Evolutionary conservation across 2,329 filamentous ascomycete genomes (phyloP).

Genomic region (Pseudogymnoascus sp.): DNA sequence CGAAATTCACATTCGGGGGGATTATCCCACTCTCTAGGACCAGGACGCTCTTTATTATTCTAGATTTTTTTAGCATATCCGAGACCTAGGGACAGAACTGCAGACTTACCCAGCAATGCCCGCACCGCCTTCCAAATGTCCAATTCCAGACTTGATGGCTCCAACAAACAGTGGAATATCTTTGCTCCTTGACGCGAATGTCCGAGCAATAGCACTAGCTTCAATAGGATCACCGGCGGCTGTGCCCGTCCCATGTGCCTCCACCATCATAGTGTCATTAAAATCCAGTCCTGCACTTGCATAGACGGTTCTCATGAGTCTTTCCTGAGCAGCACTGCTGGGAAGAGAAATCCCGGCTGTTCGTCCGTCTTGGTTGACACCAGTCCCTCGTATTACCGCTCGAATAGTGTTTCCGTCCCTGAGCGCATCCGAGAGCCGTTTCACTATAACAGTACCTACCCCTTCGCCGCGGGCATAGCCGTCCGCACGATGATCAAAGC

Average conservation of each 20-base stretch:
- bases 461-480: constrained; percentile 42
- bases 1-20: constrained; percentile 25
- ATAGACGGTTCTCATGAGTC: constrained; percentile 29
- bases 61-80: neutral
- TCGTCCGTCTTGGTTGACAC: constrained; percentile 36
- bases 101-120: constrained; percentile 15
- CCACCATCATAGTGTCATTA: constrained; percentile 13
- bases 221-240: constrained; percentile 15
- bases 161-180: constrained; percentile 13
- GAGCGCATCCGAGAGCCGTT: constrained; percentile 34
- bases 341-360: constrained; percentile 37
- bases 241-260: constrained; percentile 9
- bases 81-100: neutral
- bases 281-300: constrained; percentile 10
- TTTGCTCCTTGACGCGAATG: constrained; percentile 16
- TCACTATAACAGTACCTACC: constrained; percentile 33
- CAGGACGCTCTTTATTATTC: constrained; percentile 20
- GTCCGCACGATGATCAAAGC: constrained; percentile 32
- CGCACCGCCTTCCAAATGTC: constrained; percentile 21
- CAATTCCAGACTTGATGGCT: constrained; percentile 21
- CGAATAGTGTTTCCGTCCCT: constrained; percentile 34
- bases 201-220: constrained; percentile 11
- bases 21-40: constrained; percentile 25
- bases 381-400: constrained; percentile 34
- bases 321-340: constrained; percentile 28